Evolutionary conservation across 306 rosid species (phyloP).

Genomic region (Castanea sativa): DNA sequence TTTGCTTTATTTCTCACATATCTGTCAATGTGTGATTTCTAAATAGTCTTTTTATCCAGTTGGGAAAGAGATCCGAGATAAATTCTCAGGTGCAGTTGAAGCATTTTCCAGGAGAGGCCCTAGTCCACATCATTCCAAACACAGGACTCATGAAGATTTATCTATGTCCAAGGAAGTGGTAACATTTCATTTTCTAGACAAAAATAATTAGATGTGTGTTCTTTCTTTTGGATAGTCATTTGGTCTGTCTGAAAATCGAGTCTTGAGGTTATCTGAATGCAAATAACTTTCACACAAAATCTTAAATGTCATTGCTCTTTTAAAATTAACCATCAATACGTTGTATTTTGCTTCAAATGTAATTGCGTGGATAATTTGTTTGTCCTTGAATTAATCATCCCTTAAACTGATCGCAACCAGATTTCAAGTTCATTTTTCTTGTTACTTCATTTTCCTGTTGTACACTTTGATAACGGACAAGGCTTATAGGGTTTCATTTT

Average conservation of each 20-base stretch:
- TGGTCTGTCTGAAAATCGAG: neutral
- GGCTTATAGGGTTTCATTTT: neutral
- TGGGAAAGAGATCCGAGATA: constrained; percentile 85
- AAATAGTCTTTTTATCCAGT: constrained; percentile 44
- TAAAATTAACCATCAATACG: neutral
- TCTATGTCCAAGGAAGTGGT: constrained; percentile 62
- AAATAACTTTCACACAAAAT: neutral
- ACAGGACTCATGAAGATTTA: constrained; percentile 61
- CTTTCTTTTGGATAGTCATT: neutral
- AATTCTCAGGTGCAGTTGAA: constrained; percentile 88
- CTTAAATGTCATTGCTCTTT: neutral
- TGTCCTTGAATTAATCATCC: neutral
- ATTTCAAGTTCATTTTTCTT: neutral
- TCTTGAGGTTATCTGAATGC: neutral
- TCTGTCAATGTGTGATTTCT: constrained; percentile 21
- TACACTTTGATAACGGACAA: neutral
- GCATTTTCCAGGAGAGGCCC: constrained; percentile 64
- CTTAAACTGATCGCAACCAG: neutral
- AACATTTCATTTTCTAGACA: constrained; percentile 28
- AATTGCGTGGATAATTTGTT: neutral
- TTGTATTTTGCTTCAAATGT: neutral
- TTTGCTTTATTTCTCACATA: constrained; percentile 20
- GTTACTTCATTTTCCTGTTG: neutral
- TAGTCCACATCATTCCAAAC: constrained; percentile 63
- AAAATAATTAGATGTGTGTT: constrained; percentile 1